Base-by-base conservation (phyloP, 2,329 filamentous ascomycete genomes). In the Periconia sp. region DNA sequence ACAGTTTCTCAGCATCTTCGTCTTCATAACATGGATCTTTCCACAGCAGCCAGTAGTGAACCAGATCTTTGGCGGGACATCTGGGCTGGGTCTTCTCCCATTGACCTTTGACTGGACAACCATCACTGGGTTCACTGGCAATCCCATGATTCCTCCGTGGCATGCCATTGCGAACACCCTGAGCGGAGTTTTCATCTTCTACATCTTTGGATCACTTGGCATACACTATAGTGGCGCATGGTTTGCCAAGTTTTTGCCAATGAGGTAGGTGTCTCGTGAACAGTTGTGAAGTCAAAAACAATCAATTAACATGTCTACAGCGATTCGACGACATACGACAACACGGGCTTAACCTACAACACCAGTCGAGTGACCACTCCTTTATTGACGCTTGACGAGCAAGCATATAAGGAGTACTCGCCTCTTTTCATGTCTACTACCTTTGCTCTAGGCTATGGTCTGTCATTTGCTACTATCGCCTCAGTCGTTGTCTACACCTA, bases 401-500 rank as follows among this genome's bases (percentile, higher is more conserved):
- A 76, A 29, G 84, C 82, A 3, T 89, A 89, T 65, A 71, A 83
- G 52, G 73, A 73, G 1, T 89, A 89, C 57, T 66, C 63, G 7
- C 63, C 62, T 12, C 68, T 87, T 4, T 88, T 86, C 56, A 74
- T 89, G 36, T 87, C 85, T 50, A 89, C 86, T 1, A 87, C 86
- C 0, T 89, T 89, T 61, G 79, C 84, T 48, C 70, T 89, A 45
- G 77, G 79, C 0, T 90, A 89, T 55, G 87, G 86, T 1, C 70
- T 89, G 2, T 87, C 84, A 0, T 90, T 90, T 60, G 87, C 87
- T 3, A 80, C 85, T 36, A 87, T 89, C 28, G 74, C 86, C 0
- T 80, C 86, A 0, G 76, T 90, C 1, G 69, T 90, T n/a, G 78
- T 88, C 82, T 0, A 81, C 74, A 50, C 48, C 1, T 55, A 48